Base-by-base conservation (phyloP, 345 rosid genomes). In the Aegle marmelos region DNA sequence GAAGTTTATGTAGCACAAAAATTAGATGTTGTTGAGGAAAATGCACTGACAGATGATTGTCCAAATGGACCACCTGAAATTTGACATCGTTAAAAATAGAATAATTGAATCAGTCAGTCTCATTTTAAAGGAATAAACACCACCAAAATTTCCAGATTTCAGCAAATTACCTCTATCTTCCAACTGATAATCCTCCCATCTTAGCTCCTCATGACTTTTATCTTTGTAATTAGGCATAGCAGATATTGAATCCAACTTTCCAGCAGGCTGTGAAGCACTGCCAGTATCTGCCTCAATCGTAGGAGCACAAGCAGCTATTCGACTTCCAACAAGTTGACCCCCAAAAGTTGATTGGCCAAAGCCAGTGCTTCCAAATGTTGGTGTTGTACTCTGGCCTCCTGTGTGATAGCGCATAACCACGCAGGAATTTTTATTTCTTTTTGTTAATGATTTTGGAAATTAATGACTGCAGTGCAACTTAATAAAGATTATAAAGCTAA, bases 151-250 rank as follows among this genome's bases (percentile, higher is more conserved):
- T 5, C 33, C 53, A n/a, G 33, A 14, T n/a, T 70, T 60, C 33
- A 64, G 27, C 64, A 30, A 65, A 41, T 60, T 82, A 94, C 99
- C 98, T 93, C 93, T 94, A 83, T 97, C 99, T 85, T 98, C 99
- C 75, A 74, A 83, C 78, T 94, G 99, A 79, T 91, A 93, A 78
- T 97, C 99, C 82, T 91, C 99, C 98, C 98, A 91, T 78, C 97
- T 85, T 70, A 97, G 89, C 87, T 94, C 98, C 82, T 97, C 98
- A 54, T 90, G 97, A 85, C 85, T 88, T 86, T 93, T 93, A 45
- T 88, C 91, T 79, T 85, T 89, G 82, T 94, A 85, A 48, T 59
- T 84, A 75, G 93, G 73, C 99, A 93, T 93, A 54, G 98, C 98
- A 31, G 97, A 89, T 84, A 97, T 91, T 34, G 99, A 97, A 74